phyloP scores from a whole-genome alignment of 2,329 filamentous ascomycete species.

The Epichloe gansuensis region DNA sequence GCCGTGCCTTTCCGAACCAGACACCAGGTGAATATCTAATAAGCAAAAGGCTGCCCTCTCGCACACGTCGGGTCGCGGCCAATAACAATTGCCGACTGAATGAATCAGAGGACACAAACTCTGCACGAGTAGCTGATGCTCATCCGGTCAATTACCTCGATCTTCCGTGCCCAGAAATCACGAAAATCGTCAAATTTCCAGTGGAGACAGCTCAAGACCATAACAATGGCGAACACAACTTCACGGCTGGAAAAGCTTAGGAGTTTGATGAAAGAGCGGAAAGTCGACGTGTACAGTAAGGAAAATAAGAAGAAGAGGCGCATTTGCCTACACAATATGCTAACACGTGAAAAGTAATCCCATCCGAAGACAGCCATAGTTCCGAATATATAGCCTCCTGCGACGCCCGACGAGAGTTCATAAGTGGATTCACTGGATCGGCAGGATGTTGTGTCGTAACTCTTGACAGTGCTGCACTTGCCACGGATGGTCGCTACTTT shows the following conservation, averaged over 20 bases:
- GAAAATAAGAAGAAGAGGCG: background rate
- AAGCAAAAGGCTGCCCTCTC: too few relatives aligned
- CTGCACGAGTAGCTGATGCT: too few relatives aligned
- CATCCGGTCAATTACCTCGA: too few relatives aligned
- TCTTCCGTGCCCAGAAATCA: too few relatives aligned
- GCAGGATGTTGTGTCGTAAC: slow-evolving; percentile 88
- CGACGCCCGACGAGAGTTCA: slow-evolving; percentile 80
- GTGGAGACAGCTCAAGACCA: too few relatives aligned
- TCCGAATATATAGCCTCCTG: slow-evolving; percentile 98
- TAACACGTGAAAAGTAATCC: slow-evolving; percentile 54
- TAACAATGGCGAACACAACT: slow-evolving; percentile 45
- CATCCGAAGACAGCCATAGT: slow-evolving; percentile 92
- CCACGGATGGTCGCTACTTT: slow-evolving; percentile 95
- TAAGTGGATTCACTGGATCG: slow-evolving; percentile 89
- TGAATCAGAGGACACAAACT: too few relatives aligned
- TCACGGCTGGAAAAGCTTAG: slow-evolving; percentile 64
- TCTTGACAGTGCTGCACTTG: slow-evolving; percentile 71
- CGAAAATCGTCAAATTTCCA: too few relatives aligned
- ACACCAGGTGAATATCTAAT: too few relatives aligned
- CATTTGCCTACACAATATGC: background rate
- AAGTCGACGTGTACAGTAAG: slow-evolving; percentile 86
- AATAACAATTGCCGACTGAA: too few relatives aligned
- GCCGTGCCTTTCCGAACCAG: too few relatives aligned
- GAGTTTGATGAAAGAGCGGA: slow-evolving; percentile 73
- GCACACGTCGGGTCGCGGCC: too few relatives aligned